phyloP scores from a whole-genome alignment of 768 basidiomycete genomes.

The Leccinum aurantiacum region DNA sequence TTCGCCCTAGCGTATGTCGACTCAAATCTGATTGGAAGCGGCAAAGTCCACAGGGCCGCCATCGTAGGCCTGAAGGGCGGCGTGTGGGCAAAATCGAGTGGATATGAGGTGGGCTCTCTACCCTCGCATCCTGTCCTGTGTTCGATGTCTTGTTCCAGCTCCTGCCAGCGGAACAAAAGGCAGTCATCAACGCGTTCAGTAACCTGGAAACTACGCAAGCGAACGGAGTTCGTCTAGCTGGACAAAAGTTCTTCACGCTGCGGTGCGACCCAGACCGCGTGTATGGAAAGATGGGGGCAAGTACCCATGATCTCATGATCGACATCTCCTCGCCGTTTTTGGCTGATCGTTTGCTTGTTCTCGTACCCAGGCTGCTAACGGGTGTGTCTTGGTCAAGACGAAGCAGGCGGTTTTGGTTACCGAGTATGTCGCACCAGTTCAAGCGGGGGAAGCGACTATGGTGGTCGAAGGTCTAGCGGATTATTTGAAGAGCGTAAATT shows the following conservation, averaged over 20 bases:
- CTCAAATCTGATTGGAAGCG: constrained; percentile 68
- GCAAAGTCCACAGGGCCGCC: constrained; percentile 72
- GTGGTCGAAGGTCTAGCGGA: constrained; percentile 73
- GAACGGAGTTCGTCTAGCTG: constrained; percentile 61
- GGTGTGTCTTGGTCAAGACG: constrained; percentile 73
- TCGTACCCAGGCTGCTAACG: constrained; percentile 59
- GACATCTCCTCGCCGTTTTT: neutral
- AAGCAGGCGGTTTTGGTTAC: constrained; percentile 82
- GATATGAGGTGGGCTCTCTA: constrained; percentile 15
- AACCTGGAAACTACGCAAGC: constrained; percentile 44
- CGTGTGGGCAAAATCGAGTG: constrained; percentile 30
- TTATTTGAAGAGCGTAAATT: constrained; percentile 64
- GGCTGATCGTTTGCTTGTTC: neutral
- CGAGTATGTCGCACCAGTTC: constrained; percentile 65
- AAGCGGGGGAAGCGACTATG: constrained; percentile 63
- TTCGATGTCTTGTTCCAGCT: constrained; percentile 15
- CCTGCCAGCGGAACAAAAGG: constrained; percentile 26
- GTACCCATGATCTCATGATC: constrained; percentile 27
- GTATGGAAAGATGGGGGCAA: constrained; percentile 76
- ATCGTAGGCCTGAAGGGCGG: constrained; percentile 32
- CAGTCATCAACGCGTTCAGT: constrained; percentile 39
- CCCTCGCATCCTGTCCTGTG: neutral
- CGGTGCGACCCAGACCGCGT: constrained; percentile 50
- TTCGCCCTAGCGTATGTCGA: constrained; percentile 74
- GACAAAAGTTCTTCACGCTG: constrained; percentile 75